Evolutionary conservation across 371 early-diverging fungal genomes (phyloP).

Genomic region (Modicella reniformis): DNA sequence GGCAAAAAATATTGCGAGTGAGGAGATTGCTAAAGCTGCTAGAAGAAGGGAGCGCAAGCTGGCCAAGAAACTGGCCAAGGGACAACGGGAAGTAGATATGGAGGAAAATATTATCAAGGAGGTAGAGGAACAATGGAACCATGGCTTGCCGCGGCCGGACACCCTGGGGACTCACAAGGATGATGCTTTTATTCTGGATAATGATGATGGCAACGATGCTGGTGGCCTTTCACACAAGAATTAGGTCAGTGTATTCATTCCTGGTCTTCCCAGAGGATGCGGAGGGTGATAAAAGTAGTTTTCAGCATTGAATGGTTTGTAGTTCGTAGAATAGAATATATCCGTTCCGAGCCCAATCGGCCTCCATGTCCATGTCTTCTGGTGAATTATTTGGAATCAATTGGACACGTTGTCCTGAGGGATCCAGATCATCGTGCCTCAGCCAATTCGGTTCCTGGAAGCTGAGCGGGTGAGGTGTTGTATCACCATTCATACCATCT

Average conservation of each 20-base stretch:
- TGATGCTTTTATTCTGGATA: conserved; percentile 34
- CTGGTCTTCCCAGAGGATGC: too few relatives aligned
- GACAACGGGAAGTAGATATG: conserved; percentile 1
- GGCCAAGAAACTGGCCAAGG: conserved; percentile 10
- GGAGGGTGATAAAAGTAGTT: too few relatives aligned
- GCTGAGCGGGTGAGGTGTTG: not conserved
- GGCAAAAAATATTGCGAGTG: conserved; percentile 32
- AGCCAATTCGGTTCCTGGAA: conserved; percentile 52
- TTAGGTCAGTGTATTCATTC: not conserved
- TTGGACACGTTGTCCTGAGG: conserved; percentile 45
- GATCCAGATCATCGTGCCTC: conserved; percentile 52
- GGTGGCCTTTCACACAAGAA: not conserved
- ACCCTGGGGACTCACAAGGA: not conserved
- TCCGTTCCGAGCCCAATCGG: conserved; percentile 61
- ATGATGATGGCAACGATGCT: conserved; percentile 12
- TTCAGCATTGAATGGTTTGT: conserved; percentile 50
- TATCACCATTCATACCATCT: not conserved
- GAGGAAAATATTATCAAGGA: not conserved
- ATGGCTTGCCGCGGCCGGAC: conserved; percentile 12
- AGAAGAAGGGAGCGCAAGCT: conserved; percentile 15
- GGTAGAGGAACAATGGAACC: conserved; percentile 30
- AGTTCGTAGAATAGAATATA: conserved; percentile 71
- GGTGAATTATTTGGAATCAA: conserved; percentile 28
- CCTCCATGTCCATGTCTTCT: conserved; percentile 52
- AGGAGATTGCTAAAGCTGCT: conserved; percentile 8